A percentile compares a stretch with the other conserved stretches of the same genome.
Evolutionary conservation across 2,329 filamentous ascomycete genomes (phyloP).

Genomic region (Microdochium bolleyi): DNA sequence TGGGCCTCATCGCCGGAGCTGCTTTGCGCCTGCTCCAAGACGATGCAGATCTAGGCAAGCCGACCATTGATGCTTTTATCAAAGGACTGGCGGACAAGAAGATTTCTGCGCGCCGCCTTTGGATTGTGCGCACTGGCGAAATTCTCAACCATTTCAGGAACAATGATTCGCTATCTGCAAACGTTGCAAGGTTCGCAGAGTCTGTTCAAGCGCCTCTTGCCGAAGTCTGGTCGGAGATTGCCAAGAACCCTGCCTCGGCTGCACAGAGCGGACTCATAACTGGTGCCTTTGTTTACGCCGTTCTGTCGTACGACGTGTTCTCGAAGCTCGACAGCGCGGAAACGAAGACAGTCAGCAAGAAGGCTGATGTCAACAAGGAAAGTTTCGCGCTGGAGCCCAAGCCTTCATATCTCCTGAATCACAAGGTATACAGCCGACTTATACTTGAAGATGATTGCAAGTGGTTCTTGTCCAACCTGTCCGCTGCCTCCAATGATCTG

Average conservation of each 20-base stretch:
- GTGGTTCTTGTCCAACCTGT: constrained; percentile 69
- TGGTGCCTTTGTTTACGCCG: constrained; percentile 66
- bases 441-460: constrained; percentile 64
- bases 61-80: constrained; percentile 60
- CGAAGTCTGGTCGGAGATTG: constrained; percentile 69
- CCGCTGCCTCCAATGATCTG: constrained; percentile 49
- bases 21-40: constrained; percentile 54
- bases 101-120: constrained; percentile 65
- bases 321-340: constrained; percentile 46
- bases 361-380: constrained; percentile 54
- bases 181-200: constrained; percentile 43
- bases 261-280: constrained; percentile 78
- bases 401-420: constrained; percentile 78
- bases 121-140: constrained; percentile 69
- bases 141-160: constrained; percentile 52
- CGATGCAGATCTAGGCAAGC: constrained; percentile 53
- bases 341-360: constrained; percentile 41
- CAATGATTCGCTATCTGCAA: constrained; percentile 25
- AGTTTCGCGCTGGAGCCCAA: constrained; percentile 67
- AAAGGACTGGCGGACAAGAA: constrained; percentile 88
- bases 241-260: constrained; percentile 68
- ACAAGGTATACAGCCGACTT: constrained; percentile 77
- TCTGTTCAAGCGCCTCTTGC: constrained; percentile 46
- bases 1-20: constrained; percentile 61
- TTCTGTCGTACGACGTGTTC: constrained; percentile 50